Percentiles rank a stretch among this genome's conserved stretches.
Evolutionary conservation across 2,329 filamentous ascomycete genomes (phyloP).

Genomic region (Stagonosporopsis chrysanthemi): DNA sequence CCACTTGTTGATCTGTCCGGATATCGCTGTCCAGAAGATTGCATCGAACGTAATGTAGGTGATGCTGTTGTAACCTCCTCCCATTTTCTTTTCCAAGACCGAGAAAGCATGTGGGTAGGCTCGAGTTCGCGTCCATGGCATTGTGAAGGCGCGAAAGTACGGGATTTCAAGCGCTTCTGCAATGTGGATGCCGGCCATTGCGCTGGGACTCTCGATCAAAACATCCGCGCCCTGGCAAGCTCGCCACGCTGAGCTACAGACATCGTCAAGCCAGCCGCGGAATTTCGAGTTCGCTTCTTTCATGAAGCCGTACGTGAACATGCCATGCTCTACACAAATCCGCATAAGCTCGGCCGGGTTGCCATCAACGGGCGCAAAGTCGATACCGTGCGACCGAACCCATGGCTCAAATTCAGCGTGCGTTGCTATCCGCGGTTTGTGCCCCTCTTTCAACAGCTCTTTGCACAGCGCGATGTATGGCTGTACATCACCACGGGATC

Average conservation of each 20-base stretch:
- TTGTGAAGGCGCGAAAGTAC: constrained; percentile 96
- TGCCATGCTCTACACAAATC: constrained; percentile 95
- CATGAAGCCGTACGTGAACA: constrained; percentile 92
- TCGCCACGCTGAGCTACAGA: constrained; percentile 80
- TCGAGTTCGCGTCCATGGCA: constrained; percentile 97
- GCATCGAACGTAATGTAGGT: constrained; percentile 97
- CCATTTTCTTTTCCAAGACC: constrained; percentile 91
- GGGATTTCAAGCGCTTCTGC: constrained; percentile 91
- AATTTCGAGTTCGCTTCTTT: constrained; percentile 78
- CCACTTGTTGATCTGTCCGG: constrained; percentile 92
- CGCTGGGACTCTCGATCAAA: constrained; percentile 92
- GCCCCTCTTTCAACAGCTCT: constrained; percentile 84
- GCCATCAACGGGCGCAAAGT: constrained; percentile 86
- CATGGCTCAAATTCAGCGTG: constrained; percentile 89
- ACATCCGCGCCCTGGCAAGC: constrained; percentile 89
- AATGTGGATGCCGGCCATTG: constrained; percentile 98
- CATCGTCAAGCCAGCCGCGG: constrained; percentile 91
- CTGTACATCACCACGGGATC: constrained; percentile 93
- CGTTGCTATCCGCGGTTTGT: constrained; percentile 86
- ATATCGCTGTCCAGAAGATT: constrained; percentile 94
- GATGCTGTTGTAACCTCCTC: constrained; percentile 92
- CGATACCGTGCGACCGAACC: constrained; percentile 92
- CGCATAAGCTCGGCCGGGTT: constrained; percentile 95
- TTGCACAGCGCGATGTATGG: constrained; percentile 98
- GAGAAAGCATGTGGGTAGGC: constrained; percentile 97